phyloP scores from a whole-genome alignment of 495 filamentous ascomycete species.

The Penicillium dipodomyicola region DNA sequence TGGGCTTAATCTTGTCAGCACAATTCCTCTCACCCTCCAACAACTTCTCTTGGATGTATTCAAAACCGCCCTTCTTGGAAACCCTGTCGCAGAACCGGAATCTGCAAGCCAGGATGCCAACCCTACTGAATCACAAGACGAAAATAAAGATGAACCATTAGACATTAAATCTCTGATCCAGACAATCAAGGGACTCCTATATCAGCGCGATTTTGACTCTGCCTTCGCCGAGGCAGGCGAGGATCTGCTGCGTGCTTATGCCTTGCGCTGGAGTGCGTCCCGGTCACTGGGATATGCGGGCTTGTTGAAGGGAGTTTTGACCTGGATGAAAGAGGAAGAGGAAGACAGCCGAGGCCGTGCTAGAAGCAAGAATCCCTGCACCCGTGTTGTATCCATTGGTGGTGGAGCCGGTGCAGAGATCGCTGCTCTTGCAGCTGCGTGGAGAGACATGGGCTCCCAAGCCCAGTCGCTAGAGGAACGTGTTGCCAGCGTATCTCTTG shows the following conservation, averaged over 20 bases:
- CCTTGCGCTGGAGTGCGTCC: constrained; percentile 80
- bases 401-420: constrained; percentile 86
- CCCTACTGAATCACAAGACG: constrained; percentile 3
- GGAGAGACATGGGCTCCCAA: constrained; percentile 41
- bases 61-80: constrained; percentile 52
- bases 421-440: constrained; percentile 66
- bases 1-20: constrained; percentile 29
- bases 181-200: constrained; percentile 77
- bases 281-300: constrained; percentile 75
- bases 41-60: constrained; percentile 80
- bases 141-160: constrained; percentile 19
- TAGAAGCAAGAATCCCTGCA: background rate
- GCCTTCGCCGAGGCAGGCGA: constrained; percentile 67
- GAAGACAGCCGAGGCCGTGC: constrained; percentile 1
- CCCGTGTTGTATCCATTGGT: constrained; percentile 69
- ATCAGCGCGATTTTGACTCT: constrained; percentile 73
- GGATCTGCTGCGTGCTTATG: constrained; percentile 73
- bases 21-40: constrained; percentile 54
- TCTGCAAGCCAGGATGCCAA: constrained; percentile 18
- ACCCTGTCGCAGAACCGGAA: constrained; percentile 1
- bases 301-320: constrained; percentile 52
- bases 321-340: constrained; percentile 27
- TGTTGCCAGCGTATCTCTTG: constrained; percentile 24
- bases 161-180: constrained; percentile 62
- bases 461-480: constrained; percentile 8